A percentile compares a stretch with the other conserved stretches of the same genome.
These are phyloP conservation scores for Backusella australiensis DNA, from an alignment of 192 early-diverging fungal genomes.

Conservation along the genomic window DNA sequence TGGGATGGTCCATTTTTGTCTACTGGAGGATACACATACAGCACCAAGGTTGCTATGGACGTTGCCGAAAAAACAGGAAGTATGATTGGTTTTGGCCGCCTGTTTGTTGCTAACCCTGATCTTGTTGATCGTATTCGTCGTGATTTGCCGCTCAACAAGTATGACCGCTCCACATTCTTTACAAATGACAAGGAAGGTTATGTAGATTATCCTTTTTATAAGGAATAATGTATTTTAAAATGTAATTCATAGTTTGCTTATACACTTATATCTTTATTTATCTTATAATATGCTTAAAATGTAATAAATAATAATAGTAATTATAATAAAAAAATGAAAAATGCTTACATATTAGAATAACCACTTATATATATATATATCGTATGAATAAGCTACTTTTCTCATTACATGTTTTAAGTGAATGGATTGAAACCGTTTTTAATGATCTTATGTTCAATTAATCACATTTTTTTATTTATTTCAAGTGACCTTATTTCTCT, in stretches of 20 bases:
- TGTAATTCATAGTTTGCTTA: no score
- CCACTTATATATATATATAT: neutral
- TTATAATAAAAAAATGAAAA: neutral
- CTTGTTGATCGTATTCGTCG: constrained; percentile 18
- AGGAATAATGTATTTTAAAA: neutral
- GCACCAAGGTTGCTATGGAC: constrained; percentile 3
- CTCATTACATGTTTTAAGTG: neutral
- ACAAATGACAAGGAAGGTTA: constrained; percentile 18
- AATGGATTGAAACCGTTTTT: neutral
- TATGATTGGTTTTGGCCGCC: constrained; percentile 29
- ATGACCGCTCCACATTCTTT: constrained; percentile 28
- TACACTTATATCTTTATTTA: neutral
- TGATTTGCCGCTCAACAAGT: constrained; percentile 17
- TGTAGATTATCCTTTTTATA: constrained; percentile 30
- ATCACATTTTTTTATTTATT: neutral
- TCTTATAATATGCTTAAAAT: neutral
- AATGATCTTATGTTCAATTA: neutral
- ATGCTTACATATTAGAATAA: neutral
- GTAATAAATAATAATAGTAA: neutral
- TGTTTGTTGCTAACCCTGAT: constrained; percentile 37
- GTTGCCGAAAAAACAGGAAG: constrained; percentile 13
- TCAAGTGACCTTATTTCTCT: neutral
- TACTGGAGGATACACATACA: constrained; percentile 20
- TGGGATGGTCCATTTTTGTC: constrained; percentile 26
- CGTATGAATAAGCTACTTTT: neutral